A percentile compares a stretch with the other conserved stretches of the same genome.
Evolutionary conservation across 257 asterid genomes (phyloP).

Genomic region (Solanum peruvianum): DNA sequence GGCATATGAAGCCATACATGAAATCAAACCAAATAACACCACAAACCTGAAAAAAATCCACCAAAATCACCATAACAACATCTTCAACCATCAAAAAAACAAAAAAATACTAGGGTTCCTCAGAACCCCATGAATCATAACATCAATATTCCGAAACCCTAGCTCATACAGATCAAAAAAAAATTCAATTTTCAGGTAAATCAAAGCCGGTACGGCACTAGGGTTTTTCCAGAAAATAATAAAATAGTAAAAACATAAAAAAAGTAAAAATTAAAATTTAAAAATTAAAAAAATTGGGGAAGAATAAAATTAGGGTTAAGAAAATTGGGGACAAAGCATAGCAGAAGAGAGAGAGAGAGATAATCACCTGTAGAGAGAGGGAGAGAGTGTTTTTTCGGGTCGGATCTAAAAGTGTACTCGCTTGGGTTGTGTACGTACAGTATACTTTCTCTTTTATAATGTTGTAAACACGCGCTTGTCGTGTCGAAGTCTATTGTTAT

Average conservation of each 20-base stretch:
- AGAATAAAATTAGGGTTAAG: background rate
- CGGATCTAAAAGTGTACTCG: constrained; percentile 38
- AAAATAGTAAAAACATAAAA: background rate
- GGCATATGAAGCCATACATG: constrained; percentile 48
- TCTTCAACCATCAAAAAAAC: background rate
- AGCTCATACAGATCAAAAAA: constrained; percentile 1
- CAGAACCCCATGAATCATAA: constrained; percentile 21
- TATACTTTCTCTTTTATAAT: background rate
- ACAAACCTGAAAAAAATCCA: background rate
- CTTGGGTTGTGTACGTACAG: constrained; percentile 13
- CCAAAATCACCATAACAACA: constrained; percentile 1
- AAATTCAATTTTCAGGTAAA: background rate
- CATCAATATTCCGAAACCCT: constrained; percentile 6
- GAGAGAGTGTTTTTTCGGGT: constrained; percentile 1
- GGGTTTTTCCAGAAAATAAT: constrained; percentile 20
- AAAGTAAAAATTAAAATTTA: background rate
- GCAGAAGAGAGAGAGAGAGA: background rate
- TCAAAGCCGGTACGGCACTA: constrained; percentile 7
- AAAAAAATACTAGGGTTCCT: constrained; percentile 28
- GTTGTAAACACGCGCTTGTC: constrained; percentile 4
- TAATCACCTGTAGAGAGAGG: background rate
- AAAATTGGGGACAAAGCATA: background rate
- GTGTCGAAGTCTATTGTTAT: background rate
- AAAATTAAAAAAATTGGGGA: background rate
- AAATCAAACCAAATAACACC: background rate